A percentile compares a stretch with the other conserved stretches of the same genome.
phyloP scores from a whole-genome alignment of 2,329 filamentous ascomycete genomes.

The Chaetomium globosum region DNA sequence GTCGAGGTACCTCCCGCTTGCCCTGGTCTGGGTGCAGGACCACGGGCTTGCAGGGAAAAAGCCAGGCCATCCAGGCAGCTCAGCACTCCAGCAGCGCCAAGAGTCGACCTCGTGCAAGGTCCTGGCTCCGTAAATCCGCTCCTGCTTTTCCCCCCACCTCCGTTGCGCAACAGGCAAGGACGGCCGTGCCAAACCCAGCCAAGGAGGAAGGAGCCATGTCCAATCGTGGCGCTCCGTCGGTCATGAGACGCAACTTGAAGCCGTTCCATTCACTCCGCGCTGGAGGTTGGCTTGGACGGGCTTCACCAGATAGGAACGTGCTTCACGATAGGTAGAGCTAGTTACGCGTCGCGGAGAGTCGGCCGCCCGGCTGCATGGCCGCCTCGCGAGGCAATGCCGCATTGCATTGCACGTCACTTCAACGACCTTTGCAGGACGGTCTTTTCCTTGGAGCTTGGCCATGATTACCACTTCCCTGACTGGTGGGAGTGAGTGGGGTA shows the following conservation, averaged over 20 bases:
- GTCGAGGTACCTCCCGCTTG: constrained; percentile 20
- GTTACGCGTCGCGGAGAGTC: constrained; percentile 14
- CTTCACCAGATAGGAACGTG: no score
- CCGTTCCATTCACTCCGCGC: background rate
- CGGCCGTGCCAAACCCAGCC: constrained; percentile 30
- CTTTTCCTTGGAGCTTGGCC: constrained; percentile 5
- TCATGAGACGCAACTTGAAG: constrained; percentile 19
- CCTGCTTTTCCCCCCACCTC: constrained; percentile 24
- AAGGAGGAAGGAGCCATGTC: constrained; percentile 29
- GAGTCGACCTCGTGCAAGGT: constrained; percentile 30
- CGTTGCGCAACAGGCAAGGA: constrained; percentile 29
- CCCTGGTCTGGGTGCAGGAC: constrained; percentile 33
- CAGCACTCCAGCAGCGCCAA: constrained; percentile 26
- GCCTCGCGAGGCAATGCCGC: constrained; percentile 16
- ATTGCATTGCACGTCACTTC: constrained; percentile 15
- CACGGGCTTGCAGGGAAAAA: constrained; percentile 31
- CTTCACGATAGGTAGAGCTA: background rate
- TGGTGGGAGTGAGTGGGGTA: constrained; percentile 26
- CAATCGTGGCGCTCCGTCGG: constrained; percentile 22
- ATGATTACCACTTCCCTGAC: constrained; percentile 3
- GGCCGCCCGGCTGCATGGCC: constrained; percentile 21
- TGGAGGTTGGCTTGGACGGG: no score
- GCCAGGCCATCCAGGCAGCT: constrained; percentile 31
- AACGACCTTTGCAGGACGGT: background rate
- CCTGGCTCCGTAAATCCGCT: constrained; percentile 26